Conservation (phyloP, 202 grass and related monocot genomes). For the Zizania palustris region DNA sequence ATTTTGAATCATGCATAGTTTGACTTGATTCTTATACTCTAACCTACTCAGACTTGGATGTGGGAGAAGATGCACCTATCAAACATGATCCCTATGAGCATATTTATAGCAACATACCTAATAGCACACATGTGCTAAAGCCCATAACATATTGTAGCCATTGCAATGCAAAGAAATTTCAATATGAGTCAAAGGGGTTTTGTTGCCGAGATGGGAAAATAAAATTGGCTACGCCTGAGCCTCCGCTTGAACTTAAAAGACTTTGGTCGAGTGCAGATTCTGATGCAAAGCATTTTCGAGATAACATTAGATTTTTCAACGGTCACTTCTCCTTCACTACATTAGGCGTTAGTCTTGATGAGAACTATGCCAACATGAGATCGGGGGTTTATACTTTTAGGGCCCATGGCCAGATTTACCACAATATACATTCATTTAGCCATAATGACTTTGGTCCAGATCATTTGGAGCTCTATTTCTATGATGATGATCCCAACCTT, state of each 20-base stretch:
- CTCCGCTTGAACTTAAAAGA: background rate
- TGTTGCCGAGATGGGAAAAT: constrained; percentile 8
- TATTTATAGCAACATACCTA: background rate
- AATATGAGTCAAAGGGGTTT: constrained; percentile 4
- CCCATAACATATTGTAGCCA: background rate
- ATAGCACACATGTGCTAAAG: background rate
- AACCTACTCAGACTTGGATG: too few species aligned
- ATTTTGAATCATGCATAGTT: too few species aligned
- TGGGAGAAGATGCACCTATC: too few species aligned
- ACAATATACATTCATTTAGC: constrained; percentile 1
- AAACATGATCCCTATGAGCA: background rate
- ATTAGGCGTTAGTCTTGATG: background rate
- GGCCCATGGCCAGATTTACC: constrained; percentile 10
- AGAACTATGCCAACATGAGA: background rate
- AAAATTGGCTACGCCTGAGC: background rate
- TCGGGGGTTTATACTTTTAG: constrained; percentile 20
- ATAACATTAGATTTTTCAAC: background rate
- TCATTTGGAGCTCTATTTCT: constrained; percentile 11
- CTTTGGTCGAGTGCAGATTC: background rate
- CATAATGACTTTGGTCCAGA: background rate
- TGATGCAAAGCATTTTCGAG: background rate
- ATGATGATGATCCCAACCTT: constrained; percentile 8
- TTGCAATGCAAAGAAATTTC: constrained; percentile 4
- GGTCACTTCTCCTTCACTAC: constrained; percentile 3
- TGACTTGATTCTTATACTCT: too few species aligned